These are phyloP conservation scores for Pezicula rhizophila DNA, from an alignment of 2,329 filamentous ascomycete genomes.

Conservation along the genomic window DNA sequence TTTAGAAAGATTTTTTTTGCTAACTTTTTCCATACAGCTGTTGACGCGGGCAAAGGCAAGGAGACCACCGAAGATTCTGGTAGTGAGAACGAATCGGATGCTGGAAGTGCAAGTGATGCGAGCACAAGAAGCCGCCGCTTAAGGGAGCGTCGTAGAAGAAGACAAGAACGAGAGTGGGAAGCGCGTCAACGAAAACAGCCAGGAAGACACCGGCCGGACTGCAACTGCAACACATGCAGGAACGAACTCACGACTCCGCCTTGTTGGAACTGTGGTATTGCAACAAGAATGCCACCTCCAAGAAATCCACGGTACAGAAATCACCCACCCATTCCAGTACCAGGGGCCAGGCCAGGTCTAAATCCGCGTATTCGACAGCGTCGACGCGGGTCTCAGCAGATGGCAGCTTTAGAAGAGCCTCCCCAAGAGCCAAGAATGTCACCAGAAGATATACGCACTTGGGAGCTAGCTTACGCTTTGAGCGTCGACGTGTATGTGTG, in stretches of 20 bases:
- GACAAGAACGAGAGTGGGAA: constrained; percentile 32
- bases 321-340: constrained; percentile 12
- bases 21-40: constrained; percentile 10
- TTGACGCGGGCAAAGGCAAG: constrained; percentile 39
- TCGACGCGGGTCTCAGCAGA: constrained; percentile 13
- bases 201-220: constrained; percentile 38
- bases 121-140: constrained; percentile 28
- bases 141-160: constrained; percentile 29
- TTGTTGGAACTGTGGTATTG: constrained; percentile 36
- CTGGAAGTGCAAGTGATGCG: constrained; percentile 30
- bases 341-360: constrained; percentile 13
- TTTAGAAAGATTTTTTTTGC: neutral
- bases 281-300: constrained; percentile 22
- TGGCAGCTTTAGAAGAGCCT: constrained; percentile 11
- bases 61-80: constrained; percentile 25
- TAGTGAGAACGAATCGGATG: constrained; percentile 27
- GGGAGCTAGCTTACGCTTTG: constrained; percentile 40
- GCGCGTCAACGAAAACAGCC: constrained; percentile 36
- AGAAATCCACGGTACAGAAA: constrained; percentile 16
- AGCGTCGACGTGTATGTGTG: constrained; percentile 44
- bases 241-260: constrained; percentile 27
- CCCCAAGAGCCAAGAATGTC: constrained; percentile 25
- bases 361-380: constrained; percentile 14
- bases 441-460: constrained; percentile 40
- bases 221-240: constrained; percentile 36